phyloP scores from a whole-genome alignment of 2,329 filamentous ascomycete species.

The Ophiostoma quercus region DNA sequence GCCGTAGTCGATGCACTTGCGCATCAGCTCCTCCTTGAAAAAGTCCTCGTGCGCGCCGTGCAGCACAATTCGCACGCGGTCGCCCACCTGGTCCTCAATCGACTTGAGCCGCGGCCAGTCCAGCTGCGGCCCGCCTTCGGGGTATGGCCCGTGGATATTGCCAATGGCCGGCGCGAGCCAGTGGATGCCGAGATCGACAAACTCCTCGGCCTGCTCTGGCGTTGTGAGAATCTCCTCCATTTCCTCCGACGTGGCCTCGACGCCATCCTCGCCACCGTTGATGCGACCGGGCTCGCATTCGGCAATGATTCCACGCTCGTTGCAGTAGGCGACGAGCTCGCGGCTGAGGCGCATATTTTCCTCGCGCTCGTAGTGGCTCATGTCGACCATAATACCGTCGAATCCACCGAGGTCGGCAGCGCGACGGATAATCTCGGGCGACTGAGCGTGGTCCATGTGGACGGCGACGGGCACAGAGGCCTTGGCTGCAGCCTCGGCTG shows the following conservation, averaged over 20 bases:
- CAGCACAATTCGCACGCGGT: conserved; percentile 27
- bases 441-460: conserved; percentile 64
- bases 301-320: conserved; percentile 57
- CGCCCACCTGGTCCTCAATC: conserved; percentile 34
- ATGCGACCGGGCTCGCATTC: conserved; percentile 66
- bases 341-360: conserved; percentile 62
- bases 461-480: conserved; percentile 56
- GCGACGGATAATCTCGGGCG: conserved; percentile 51
- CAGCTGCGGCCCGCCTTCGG: conserved; percentile 49
- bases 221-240: conserved; percentile 48
- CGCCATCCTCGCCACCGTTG: conserved; percentile 57
- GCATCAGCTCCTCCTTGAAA: conserved; percentile 43
- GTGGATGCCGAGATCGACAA: conserved; percentile 57
- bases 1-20: conserved; percentile 47
- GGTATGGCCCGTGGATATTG: conserved; percentile 61
- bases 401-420: conserved; percentile 55
- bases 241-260: conserved; percentile 44
- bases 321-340: conserved; percentile 57
- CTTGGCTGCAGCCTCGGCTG: conserved; percentile 49
- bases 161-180: conserved; percentile 61
- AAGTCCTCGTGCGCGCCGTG: conserved; percentile 28
- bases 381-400: conserved; percentile 72
- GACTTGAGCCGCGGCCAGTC: conserved; percentile 48
- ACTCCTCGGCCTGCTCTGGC: conserved; percentile 55
- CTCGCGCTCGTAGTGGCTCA: conserved; percentile 65